Conservation (phyloP, 345 rosid species). For the Arabidopsis suecica region DNA sequence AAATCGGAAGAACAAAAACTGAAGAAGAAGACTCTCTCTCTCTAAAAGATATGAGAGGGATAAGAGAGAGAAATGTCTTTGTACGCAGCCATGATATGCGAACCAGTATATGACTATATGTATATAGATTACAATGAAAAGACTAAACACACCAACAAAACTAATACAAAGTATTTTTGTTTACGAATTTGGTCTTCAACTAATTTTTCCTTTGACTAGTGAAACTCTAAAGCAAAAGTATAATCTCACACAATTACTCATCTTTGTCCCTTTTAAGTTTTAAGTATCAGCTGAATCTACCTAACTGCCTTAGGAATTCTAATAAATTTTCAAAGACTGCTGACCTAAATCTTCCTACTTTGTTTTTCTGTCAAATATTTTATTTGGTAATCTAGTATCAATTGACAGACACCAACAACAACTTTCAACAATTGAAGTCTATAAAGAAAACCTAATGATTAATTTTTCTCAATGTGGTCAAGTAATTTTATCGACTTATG, state of each 20-base stretch:
- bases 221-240: neutral
- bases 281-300: neutral
- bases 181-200: neutral
- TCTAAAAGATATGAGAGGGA: too few relatives aligned
- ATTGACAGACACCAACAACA: neutral
- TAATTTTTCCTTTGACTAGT: neutral
- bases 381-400: neutral
- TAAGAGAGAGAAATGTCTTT: too few relatives aligned
- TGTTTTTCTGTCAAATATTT: constrained; percentile 1
- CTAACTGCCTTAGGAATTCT: constrained; percentile 6
- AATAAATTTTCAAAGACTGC: constrained; percentile 5
- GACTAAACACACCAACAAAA: neutral
- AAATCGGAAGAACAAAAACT: too few relatives aligned
- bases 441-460: neutral
- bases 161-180: neutral
- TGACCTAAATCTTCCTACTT: constrained; percentile 28
- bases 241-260: neutral
- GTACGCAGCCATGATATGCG: too few relatives aligned
- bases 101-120: neutral
- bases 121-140: neutral
- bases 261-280: neutral
- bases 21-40: too few relatives aligned
- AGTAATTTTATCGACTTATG: neutral
- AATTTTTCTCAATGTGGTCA: neutral
- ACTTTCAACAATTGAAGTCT: neutral